Conservation (phyloP, 1,139 yeast genomes). For the Protomyces macrosporus region DNA sequence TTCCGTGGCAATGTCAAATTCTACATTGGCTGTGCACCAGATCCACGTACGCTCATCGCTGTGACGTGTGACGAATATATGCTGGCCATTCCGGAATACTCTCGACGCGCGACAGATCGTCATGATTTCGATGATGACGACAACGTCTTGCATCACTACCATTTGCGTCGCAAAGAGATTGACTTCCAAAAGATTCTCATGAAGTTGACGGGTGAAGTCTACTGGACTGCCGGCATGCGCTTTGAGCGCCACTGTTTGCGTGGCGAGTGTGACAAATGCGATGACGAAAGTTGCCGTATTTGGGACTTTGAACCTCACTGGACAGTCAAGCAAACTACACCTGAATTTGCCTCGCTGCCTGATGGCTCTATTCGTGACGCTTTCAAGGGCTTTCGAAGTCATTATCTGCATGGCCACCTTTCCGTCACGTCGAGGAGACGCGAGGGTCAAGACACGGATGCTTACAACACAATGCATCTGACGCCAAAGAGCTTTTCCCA, state of each 20-base stretch:
- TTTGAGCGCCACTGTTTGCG: slow-evolving; percentile 44
- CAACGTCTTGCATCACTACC: slow-evolving; percentile 3
- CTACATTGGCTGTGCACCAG: slow-evolving; percentile 55
- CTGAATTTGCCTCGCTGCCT: slow-evolving; percentile 46
- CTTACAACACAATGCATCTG: slow-evolving; percentile 65
- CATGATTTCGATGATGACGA: not conserved
- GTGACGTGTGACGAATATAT: slow-evolving; percentile 62
- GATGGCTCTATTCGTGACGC: slow-evolving; percentile 55
- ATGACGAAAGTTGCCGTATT: slow-evolving; percentile 41
- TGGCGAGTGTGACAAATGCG: slow-evolving; percentile 31
- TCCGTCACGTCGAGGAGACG: slow-evolving; percentile 51
- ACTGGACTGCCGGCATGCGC: slow-evolving; percentile 49
- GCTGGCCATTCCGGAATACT: slow-evolving; percentile 56
- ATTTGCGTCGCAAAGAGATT: slow-evolving; percentile 18
- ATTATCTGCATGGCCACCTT: slow-evolving; percentile 72
- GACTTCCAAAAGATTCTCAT: slow-evolving; percentile 47
- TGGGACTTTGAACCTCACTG: slow-evolving; percentile 64
- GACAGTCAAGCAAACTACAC: slow-evolving; percentile 58
- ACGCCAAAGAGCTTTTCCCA: slow-evolving; percentile 64
- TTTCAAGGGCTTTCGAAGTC: slow-evolving; percentile 69
- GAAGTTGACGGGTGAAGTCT: slow-evolving; percentile 50
- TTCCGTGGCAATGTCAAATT: slow-evolving; percentile 66
- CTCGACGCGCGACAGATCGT: slow-evolving; percentile 23
- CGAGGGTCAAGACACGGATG: slow-evolving; percentile 33
- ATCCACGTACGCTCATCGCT: slow-evolving; percentile 57